Conservation (phyloP, 352 stramenopile species). For the Phytophthora vignae region DNA sequence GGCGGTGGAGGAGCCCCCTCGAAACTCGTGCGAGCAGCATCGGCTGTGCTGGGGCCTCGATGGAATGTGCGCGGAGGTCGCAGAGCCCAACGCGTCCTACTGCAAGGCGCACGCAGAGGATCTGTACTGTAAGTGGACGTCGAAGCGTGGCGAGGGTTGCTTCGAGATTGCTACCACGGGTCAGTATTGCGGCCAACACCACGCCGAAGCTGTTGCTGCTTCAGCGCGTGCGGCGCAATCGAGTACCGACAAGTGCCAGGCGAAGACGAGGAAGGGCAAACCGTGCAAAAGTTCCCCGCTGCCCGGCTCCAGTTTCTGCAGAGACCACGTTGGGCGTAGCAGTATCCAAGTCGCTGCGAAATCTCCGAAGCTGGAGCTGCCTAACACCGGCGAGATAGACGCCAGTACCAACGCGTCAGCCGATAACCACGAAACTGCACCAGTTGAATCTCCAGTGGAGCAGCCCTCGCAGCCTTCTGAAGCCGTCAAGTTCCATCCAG, state of each 20-base stretch:
- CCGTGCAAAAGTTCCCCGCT: constrained; percentile 43
- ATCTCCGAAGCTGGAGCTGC: neutral
- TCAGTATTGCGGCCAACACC: constrained; percentile 48
- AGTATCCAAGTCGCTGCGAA: neutral
- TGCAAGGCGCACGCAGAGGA: constrained; percentile 49
- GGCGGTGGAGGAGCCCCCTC: constrained; percentile 52
- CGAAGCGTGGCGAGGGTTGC: constrained; percentile 40
- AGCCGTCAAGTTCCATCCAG: no score
- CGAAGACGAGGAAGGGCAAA: constrained; percentile 56
- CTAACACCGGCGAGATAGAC: constrained; percentile 5
- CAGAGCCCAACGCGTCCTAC: constrained; percentile 41
- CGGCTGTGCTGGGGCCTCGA: constrained; percentile 56
- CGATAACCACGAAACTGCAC: neutral
- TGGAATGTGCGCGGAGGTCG: constrained; percentile 51
- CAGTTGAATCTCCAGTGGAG: neutral
- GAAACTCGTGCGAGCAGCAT: constrained; percentile 62
- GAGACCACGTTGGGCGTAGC: constrained; percentile 37
- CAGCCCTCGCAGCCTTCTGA: neutral
- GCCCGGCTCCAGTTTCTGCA: constrained; percentile 45
- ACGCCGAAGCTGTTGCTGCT: neutral
- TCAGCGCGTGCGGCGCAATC: neutral
- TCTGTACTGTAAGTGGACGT: constrained; percentile 46
- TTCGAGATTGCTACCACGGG: constrained; percentile 33
- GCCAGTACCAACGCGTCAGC: neutral
- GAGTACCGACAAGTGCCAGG: constrained; percentile 32